Base-by-base conservation (phyloP, 129 eudicot genomes). In the Helichrysum umbraculigerum region DNA sequence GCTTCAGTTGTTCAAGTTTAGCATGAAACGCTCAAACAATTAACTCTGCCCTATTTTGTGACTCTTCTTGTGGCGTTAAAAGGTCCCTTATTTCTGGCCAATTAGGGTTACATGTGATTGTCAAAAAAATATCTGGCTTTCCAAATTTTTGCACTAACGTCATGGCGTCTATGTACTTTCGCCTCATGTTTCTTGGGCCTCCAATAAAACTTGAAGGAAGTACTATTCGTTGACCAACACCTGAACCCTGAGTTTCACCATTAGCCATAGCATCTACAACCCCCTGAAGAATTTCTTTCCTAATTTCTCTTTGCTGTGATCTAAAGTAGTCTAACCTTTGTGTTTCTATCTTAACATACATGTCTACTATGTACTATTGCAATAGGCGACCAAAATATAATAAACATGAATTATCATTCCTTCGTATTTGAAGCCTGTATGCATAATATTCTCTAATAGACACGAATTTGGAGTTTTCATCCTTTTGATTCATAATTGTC, bases 141-240 rank as follows among this genome's bases (percentile, higher is more conserved):
- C 41, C 41, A 35, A 66, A 66, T 66, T 66, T 66, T 3, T 42
- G 52, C 2, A 37, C 72, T 68, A 79, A 61, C 17, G 72, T 68
- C 62, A 71, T 20, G 5, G 83, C 78, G 47, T 79, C 72, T 47
- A 41, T 56, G 64, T 78, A 78, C 21, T 71, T 57, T 42, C 57
- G 71, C 4, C 32, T 21, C 82, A 78, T 78, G 39, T 78, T 11
- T 25, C 81, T 59, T 2, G 70, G 71, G 9, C 71, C 51, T 2
- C 77, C 82, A 3, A 68, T 58, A 42, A 68, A 78, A 19, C 76
- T 56, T 1, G 82, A 70, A 16, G 81, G 57, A n/a, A 70, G 15
- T 9, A 61, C 33, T 61, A 61, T 61, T 25, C 66, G 32, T 2
- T 25, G 32, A 25, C 66, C 66, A 12, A 61, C 47, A 14, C 19